Percentiles rank a stretch among this genome's conserved stretches.
These are phyloP conservation scores for Potentilla sterilis DNA, from an alignment of 306 rosid species.

Conservation along the genomic window DNA sequence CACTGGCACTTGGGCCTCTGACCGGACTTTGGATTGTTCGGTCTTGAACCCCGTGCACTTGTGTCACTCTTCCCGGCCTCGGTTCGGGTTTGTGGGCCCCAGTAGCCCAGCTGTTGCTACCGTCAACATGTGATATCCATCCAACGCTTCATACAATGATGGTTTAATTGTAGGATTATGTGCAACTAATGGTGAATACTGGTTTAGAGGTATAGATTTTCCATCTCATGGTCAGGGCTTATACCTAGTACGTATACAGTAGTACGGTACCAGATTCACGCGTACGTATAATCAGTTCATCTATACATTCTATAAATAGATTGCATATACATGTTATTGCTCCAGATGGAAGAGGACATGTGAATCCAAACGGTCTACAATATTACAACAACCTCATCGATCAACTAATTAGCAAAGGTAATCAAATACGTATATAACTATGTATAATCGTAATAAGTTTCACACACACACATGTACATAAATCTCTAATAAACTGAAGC, in stretches of 20 bases:
- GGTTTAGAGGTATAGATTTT: constrained; percentile 84
- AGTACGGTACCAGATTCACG: too few relatives aligned
- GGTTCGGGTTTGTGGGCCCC: too few relatives aligned
- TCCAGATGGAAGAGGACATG: constrained; percentile 64
- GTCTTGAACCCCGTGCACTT: too few relatives aligned
- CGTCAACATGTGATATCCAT: too few relatives aligned
- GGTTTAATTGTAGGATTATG: constrained; percentile 64
- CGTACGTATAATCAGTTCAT: neutral
- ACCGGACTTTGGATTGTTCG: too few relatives aligned
- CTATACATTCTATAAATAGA: neutral
- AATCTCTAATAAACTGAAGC: neutral
- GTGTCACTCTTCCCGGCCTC: too few relatives aligned
- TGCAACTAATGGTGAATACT: constrained; percentile 60
- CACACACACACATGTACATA: too few relatives aligned
- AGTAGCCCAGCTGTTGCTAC: too few relatives aligned
- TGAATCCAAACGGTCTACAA: constrained; percentile 64
- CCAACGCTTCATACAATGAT: too few relatives aligned
- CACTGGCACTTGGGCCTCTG: too few relatives aligned
- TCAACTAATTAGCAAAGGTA: constrained; percentile 55
- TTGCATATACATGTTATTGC: neutral
- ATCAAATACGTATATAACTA: neutral
- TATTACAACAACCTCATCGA: constrained; percentile 78
- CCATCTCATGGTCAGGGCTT: constrained; percentile 89
- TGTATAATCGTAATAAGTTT: neutral
- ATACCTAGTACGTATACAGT: constrained; percentile 66